Evolutionary conservation across 1,139 yeast species (phyloP), one percentile per base, ranked within the genome.

Genomic region (Kodamaea sp.): DNA sequence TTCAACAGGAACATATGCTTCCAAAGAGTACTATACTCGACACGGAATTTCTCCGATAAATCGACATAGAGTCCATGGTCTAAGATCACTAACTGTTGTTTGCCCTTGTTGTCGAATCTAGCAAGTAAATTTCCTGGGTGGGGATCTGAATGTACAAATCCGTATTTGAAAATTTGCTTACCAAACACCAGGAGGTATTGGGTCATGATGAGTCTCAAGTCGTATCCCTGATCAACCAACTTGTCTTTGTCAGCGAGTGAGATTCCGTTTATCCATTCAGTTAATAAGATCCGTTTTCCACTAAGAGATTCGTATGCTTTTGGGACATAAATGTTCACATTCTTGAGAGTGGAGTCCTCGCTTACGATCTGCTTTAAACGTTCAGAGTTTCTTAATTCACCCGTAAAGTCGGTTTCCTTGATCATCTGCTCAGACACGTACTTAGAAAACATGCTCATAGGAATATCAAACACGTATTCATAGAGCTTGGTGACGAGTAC

Each of bases 211-310:
- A 53, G 44, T 13, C 61, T 48, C 14, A 74, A 57, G 47, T 77
- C 63, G 48, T 57, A 79, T 1, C 69, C 68, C 8, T 57, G 48
- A 14, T 60, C 59, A 18, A 63, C 51, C 14, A 84, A 54, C 16
- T 53, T 59, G n/a, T 66, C 59, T 32, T 66, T 70, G 39, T 73
- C 66, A 7, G 73, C 62, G 33, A 84, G 57, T 0, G 83, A 59
- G 13, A 74, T 70, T 8, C 92, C 95, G 27, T 83, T 83, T 28
- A 85, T 80, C 90, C 92, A 85, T 55, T 85, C 95, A 15, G 81
- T 71, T 5, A 79, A 70, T 34, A 85, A 57, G 4, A 84, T 77
- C 30, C 78, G 71, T 24, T 58, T 53, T 1, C 79, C 68, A 15
- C 80, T 63, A 22, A 66, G 44, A 2, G 74, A 67, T 0, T 65